phyloP scores from a whole-genome alignment of 176 grass and related monocot species.

The Ampelocalamus luodianensis region DNA sequence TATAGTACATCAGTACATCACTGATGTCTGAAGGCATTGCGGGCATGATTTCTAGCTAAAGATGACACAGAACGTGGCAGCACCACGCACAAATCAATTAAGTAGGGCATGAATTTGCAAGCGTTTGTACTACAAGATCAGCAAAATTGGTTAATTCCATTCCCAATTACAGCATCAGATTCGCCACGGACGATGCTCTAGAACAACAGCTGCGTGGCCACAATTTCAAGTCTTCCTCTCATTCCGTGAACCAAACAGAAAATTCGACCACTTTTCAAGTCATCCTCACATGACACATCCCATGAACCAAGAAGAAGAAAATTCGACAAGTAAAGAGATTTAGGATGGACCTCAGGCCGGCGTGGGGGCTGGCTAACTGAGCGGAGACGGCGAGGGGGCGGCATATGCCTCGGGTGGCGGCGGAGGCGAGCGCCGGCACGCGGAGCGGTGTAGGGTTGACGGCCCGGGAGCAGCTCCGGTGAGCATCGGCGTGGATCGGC shows the following conservation, averaged over 20 bases:
- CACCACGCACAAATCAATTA: background rate
- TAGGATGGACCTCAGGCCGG: slow-evolving; percentile 29
- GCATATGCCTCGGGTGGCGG: slow-evolving; percentile 1
- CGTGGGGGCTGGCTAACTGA: background rate
- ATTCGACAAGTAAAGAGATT: background rate
- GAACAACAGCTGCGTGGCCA: background rate
- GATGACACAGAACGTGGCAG: background rate
- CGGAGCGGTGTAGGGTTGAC: background rate
- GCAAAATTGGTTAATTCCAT: background rate
- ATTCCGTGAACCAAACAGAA: background rate
- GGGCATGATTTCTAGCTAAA: background rate
- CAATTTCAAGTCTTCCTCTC: background rate
- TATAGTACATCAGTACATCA: background rate
- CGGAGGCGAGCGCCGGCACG: background rate
- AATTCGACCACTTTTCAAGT: background rate
- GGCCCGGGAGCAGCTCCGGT: background rate
- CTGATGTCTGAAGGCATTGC: background rate
- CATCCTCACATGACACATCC: background rate
- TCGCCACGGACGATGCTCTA: background rate
- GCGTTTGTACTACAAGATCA: background rate
- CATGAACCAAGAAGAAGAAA: background rate
- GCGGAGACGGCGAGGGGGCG: slow-evolving; percentile 44
- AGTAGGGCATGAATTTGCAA: background rate
- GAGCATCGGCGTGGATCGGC: slow-evolving; percentile 31
- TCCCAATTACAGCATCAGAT: background rate